Base-by-base conservation (phyloP, 1,139 yeast species). In the Starmera stellimalicola region DNA sequence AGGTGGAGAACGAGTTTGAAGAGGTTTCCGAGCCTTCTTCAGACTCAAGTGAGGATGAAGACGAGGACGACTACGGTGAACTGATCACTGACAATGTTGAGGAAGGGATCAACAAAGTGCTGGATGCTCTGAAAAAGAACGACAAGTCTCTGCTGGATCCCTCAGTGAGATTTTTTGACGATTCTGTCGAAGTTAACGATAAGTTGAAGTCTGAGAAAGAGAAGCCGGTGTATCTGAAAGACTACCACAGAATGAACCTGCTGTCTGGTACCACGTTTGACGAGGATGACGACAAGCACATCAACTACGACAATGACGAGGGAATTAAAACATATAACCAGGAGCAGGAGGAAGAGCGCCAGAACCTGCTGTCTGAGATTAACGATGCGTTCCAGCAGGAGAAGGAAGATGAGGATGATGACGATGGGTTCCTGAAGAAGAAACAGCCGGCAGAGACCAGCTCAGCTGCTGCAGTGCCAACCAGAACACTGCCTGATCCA, bases 1-100 rank as follows among this genome's bases (percentile, higher is more conserved):
- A 30, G 19, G 39, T 39, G 20, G 35, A 32, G 18, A 39, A 37
- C 24, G 43, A 41, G 32, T 43, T 40, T 7, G 34, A 38, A 12
- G 24, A 32, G 29, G n/a, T n/a, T n/a, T n/a, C n/a, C n/a, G n/a
- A n/a, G n/a, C n/a, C n/a, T 4, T 43, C 42, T 1, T 45, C 42
- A 11, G 32, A 30, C 7, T 20, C 30, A n/a, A 1, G 44, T 31
- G 51, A 40, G 12, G 36, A 34, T 18, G 96, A 85, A 53, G 91
- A 79, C 5, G 99, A 93, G 57, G 99, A 93, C 52, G 96, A 88
- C 41, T 80, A 58, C 47, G 99, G 96, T 31, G 95, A 85, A 26
- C 63, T 91, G 38, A 67, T 84, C 35, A 91, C 97, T 0, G 87
- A 76, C 32, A 87, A 82, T 36, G 84, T 93, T 7, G 96, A 93